phyloP scores from a whole-genome alignment of 2,329 filamentous ascomycete genomes.

The Diaporthe humulicola region DNA sequence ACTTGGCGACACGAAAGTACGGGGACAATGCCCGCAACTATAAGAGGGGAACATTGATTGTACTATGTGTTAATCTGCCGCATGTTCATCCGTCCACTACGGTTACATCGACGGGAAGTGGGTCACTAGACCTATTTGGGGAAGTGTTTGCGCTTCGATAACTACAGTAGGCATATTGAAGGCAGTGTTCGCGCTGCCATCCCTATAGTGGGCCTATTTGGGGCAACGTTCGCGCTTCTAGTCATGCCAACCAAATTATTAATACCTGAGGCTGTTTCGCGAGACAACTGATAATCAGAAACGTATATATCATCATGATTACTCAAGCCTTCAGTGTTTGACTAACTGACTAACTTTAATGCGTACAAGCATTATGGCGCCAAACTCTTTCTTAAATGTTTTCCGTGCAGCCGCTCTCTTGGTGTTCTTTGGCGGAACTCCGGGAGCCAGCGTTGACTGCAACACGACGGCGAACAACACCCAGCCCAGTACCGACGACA shows the following conservation, averaged over 20 bases:
- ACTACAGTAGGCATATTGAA: not conserved
- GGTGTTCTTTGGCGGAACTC: not conserved
- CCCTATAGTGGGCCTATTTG: not conserved
- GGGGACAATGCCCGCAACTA: not conserved
- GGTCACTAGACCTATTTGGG: not conserved
- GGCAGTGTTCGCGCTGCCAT: not conserved
- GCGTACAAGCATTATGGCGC: no score
- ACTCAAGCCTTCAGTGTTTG: no score
- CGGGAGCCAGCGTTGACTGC: not conserved
- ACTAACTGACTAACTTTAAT: no score
- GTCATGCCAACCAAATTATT: no score
- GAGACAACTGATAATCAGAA: no score
- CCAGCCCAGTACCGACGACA: slow-evolving; percentile 12
- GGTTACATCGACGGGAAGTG: not conserved
- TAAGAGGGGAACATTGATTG: not conserved
- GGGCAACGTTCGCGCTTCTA: not conserved
- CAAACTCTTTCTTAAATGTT: not conserved
- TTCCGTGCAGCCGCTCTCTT: not conserved
- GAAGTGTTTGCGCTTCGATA: not conserved
- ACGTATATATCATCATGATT: no score
- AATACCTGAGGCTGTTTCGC: no score
- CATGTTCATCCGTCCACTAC: not conserved
- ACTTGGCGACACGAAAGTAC: not conserved
- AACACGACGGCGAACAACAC: not conserved
- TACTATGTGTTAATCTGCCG: not conserved